Evolutionary conservation across 257 asterid genomes (phyloP).

Genomic region (Nicotiana undulata): DNA sequence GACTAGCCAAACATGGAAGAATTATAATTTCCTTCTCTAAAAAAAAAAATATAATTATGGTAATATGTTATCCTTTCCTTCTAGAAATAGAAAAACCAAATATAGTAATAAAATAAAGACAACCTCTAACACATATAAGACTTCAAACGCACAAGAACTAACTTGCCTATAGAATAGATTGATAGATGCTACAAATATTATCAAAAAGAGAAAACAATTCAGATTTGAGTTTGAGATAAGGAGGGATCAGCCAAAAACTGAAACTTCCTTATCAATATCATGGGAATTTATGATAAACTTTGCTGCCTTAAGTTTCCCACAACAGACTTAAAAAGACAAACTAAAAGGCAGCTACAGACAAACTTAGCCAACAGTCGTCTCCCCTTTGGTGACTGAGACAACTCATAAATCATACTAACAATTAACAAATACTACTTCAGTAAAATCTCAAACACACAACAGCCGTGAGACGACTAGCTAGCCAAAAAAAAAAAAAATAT

Average conservation of each 20-base stretch:
- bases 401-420: background rate
- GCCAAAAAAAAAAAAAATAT: background rate
- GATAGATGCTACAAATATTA: background rate
- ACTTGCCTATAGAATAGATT: background rate
- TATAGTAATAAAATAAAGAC: too few relatives aligned
- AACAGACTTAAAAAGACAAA: background rate
- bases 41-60: too few relatives aligned
- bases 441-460: background rate
- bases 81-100: too few relatives aligned
- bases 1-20: too few relatives aligned
- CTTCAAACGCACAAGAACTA: too few relatives aligned
- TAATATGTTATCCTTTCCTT: too few relatives aligned
- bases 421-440: background rate
- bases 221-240: background rate
- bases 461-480: background rate
- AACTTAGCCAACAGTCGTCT: background rate
- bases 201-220: background rate
- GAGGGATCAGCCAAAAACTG: background rate
- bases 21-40: too few relatives aligned
- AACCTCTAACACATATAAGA: too few relatives aligned
- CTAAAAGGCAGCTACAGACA: background rate
- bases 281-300: background rate
- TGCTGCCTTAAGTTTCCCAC: background rate
- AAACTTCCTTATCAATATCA: too few relatives aligned
- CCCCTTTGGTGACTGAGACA: background rate